Evolutionary conservation across 2,329 filamentous ascomycete genomes (phyloP).

Genomic region (Cryoendolithus antarcticus): DNA sequence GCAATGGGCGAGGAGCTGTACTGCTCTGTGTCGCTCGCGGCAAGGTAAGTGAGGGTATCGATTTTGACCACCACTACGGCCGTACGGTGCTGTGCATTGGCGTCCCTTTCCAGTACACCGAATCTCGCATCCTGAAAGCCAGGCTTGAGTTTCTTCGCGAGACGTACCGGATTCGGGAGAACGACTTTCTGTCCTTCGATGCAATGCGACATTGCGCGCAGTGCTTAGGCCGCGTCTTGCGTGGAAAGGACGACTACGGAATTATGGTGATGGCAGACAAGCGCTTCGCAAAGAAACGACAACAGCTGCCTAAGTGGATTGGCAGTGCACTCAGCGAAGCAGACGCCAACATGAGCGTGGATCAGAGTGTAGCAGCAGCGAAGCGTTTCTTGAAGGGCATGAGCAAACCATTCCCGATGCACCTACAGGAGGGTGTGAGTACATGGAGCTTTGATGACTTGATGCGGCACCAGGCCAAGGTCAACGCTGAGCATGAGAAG

Average conservation of each 20-base stretch:
- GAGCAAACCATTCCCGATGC: constrained; percentile 75
- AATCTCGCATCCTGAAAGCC: constrained; percentile 91
- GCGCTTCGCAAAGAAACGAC: constrained; percentile 81
- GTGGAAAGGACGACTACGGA: constrained; percentile 98
- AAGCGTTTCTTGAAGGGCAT: constrained; percentile 84
- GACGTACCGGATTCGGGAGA: constrained; percentile 91
- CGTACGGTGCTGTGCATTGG: constrained; percentile 92
- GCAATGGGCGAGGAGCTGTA: constrained; percentile 88
- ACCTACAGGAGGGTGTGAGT: constrained; percentile 82
- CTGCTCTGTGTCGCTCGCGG: constrained; percentile 90
- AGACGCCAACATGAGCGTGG: constrained; percentile 82
- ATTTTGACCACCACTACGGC: constrained; percentile 98
- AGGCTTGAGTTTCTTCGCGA: constrained; percentile 88
- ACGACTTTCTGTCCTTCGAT: constrained; percentile 96
- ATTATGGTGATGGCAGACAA: constrained; percentile 97
- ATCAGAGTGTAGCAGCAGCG: constrained; percentile 86
- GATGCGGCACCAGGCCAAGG: constrained; percentile 62
- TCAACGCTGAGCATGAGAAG: constrained; percentile 44
- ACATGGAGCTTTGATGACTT: constrained; percentile 80
- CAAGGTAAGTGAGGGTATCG: constrained; percentile 95
- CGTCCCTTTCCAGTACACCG: constrained; percentile 96
- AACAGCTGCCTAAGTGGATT: constrained; percentile 93
- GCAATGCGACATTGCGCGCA: constrained; percentile 98
- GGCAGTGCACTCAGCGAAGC: constrained; percentile 73
- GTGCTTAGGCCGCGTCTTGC: constrained; percentile 82